Evolutionary conservation across 1,284 basidiomycete genomes (phyloP), one percentile per base, ranked within the genome.

Genomic region (Jaminaea rosea): DNA sequence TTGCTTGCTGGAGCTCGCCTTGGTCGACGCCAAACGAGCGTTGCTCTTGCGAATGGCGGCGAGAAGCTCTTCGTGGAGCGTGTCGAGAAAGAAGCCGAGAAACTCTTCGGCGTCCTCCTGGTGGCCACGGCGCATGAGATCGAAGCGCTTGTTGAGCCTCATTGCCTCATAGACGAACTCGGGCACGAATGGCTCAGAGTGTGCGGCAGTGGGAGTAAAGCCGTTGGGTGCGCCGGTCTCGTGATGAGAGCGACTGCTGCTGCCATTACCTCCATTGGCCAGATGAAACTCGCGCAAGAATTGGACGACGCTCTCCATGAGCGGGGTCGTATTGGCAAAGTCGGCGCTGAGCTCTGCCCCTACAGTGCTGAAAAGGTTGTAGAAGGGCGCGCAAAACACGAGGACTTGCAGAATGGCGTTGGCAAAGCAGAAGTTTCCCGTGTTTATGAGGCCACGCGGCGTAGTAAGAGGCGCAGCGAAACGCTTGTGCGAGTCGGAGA

Each of bases 61-160:
- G 3, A 89, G 76, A 13, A 97, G 76, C 76, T 98, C 93, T 69
- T 98, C 93, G 75, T 96, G 91, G 2, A 98, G 78, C 0, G 90
- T 89, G 73, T 96, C 91, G 41, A 97, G 79, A 77, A 90, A 92
- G 77, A 96, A 94, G 8, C 93, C 92, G n/a, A 97, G 79, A 76
- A 96, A 98, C 76, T 98, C 93, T 75, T 98, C 92, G 0, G 93
- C 93, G 58, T 98, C 93, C 76, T 98, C 93, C 77, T 98, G 93
- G 59, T 91, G 87, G 0, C 92, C 92, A 28, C 87, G 83, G 81
- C 86, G 78, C 88, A 97, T 96, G 50, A 81, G 82, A 64, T 94
- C 90, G 69, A 97, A 97, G 50, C 88, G 81, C 76, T 88, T 89
- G 79, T 92, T 91, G 76, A 86, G 84, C 76, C 88, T 89, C 81